Conservation (phyloP, 2,329 filamentous ascomycete species). For the Exophiala bonariae region DNA sequence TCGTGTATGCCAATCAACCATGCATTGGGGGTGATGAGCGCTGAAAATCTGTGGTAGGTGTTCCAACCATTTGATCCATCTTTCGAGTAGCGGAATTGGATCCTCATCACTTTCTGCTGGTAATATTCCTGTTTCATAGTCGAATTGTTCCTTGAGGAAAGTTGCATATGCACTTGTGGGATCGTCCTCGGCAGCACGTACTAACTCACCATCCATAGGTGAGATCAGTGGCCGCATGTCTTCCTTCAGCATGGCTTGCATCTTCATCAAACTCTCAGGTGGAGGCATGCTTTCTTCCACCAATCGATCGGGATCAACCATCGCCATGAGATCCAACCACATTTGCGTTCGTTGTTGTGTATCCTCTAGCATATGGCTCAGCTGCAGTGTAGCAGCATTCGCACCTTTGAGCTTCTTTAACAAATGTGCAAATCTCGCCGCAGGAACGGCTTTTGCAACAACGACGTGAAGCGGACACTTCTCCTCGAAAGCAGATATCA, state of each 20-base stretch:
- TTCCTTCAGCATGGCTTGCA: slow-evolving; percentile 40
- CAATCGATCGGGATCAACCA: slow-evolving; percentile 57
- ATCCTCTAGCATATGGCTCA: slow-evolving; percentile 87
- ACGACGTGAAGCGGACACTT: slow-evolving; percentile 83
- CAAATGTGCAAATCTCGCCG: slow-evolving; percentile 82
- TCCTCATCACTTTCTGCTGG: slow-evolving; percentile 10
- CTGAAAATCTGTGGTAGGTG: slow-evolving; percentile 41
- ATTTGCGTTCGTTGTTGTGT: slow-evolving; percentile 89
- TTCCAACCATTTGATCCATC: slow-evolving; percentile 47
- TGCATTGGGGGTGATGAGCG: slow-evolving; percentile 44
- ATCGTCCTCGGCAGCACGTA: slow-evolving; percentile 35
- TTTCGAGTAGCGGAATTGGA: slow-evolving; percentile 32
- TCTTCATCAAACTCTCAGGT: slow-evolving; percentile 48
- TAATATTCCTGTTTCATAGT: slow-evolving; percentile 12
- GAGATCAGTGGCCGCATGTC: slow-evolving; percentile 45
- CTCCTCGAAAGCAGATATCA: slow-evolving; percentile 80
- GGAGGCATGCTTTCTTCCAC: slow-evolving; percentile 58
- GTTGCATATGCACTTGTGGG: slow-evolving; percentile 28
- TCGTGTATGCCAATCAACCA: slow-evolving; percentile 45
- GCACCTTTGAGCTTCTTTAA: slow-evolving; percentile 85
- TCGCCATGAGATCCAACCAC: slow-evolving; percentile 84
- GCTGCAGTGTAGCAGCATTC: slow-evolving; percentile 90
- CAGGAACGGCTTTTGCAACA: slow-evolving; percentile 82
- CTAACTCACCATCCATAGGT: slow-evolving; percentile 34
- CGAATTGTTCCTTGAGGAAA: slow-evolving; percentile 20